These are phyloP conservation scores for Fusarium palustre DNA, from an alignment of 2,329 filamentous ascomycete species.

Conservation along the genomic window DNA sequence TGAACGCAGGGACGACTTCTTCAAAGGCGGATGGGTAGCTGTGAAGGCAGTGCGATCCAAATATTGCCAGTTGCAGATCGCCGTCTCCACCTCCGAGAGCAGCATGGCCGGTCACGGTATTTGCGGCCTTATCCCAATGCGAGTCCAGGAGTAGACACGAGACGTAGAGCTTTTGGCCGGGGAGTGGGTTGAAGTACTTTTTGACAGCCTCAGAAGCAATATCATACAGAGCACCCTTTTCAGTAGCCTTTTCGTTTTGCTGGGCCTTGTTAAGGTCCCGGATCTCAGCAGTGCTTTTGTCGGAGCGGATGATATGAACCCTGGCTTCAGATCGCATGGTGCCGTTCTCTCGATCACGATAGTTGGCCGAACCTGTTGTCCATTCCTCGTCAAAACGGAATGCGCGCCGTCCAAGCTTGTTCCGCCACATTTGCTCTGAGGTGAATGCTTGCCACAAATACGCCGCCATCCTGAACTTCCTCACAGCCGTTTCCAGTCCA, in stretches of 20 bases:
- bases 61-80: conserved; percentile 85
- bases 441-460: conserved; percentile 99
- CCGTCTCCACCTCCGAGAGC: conserved; percentile 81
- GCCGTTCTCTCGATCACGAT: conserved; percentile 75
- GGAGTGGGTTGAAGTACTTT: conserved; percentile 77
- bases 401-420: conserved; percentile 84
- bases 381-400: conserved; percentile 97
- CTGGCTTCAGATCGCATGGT: conserved; percentile 91
- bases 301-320: conserved; percentile 83
- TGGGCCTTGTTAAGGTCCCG: conserved; percentile 82
- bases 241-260: conserved; percentile 76
- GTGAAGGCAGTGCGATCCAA: conserved; percentile 91
- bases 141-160: conserved; percentile 88
- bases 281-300: conserved; percentile 87
- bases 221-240: conserved; percentile 78
- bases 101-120: conserved; percentile 82
- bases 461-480: conserved; percentile 93
- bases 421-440: conserved; percentile 93
- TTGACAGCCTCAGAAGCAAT: conserved; percentile 83
- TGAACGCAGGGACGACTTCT: conserved; percentile 89
- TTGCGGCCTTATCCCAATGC: conserved; percentile 81
- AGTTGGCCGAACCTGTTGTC: conserved; percentile 83
- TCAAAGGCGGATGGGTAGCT: conserved; percentile 91
- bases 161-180: conserved; percentile 88
- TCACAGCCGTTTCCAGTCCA: conserved; percentile 79